These are phyloP conservation scores for Whalleya microplaca DNA, from an alignment of 2,329 filamentous ascomycete species.

Conservation along the genomic window DNA sequence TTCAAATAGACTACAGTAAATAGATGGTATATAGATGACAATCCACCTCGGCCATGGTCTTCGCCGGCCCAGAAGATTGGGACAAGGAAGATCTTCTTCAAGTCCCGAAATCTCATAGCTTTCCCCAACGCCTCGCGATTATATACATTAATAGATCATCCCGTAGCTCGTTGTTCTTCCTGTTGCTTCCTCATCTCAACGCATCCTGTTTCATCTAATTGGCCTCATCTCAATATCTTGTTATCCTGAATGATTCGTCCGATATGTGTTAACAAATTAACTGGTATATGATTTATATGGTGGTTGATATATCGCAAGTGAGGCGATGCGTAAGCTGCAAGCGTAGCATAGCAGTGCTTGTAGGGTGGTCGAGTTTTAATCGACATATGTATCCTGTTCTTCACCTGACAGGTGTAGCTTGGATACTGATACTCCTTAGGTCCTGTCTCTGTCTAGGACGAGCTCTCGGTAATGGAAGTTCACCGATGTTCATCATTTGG, in stretches of 20 bases:
- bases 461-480: not conserved
- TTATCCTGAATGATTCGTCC: not conserved
- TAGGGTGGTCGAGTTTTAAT: not conserved
- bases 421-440: not conserved
- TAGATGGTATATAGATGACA: not conserved
- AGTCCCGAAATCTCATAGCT: not conserved
- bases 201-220: not conserved
- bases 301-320: not conserved
- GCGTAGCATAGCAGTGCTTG: not conserved
- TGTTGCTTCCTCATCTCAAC: not conserved
- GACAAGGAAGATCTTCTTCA: not conserved
- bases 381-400: no score
- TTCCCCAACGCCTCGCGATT: not conserved
- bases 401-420: not conserved
- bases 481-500: conserved; percentile 25
- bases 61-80: not conserved
- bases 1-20: no score
- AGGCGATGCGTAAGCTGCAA: not conserved
- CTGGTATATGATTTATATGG: not conserved
- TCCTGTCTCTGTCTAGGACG: not conserved
- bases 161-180: not conserved
- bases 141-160: not conserved
- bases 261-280: not conserved
- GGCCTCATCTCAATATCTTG: not conserved
- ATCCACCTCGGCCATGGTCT: not conserved